Base-by-base conservation (phyloP, 495 filamentous ascomycete genomes). In the Hypoxylon crocopeplum region DNA sequence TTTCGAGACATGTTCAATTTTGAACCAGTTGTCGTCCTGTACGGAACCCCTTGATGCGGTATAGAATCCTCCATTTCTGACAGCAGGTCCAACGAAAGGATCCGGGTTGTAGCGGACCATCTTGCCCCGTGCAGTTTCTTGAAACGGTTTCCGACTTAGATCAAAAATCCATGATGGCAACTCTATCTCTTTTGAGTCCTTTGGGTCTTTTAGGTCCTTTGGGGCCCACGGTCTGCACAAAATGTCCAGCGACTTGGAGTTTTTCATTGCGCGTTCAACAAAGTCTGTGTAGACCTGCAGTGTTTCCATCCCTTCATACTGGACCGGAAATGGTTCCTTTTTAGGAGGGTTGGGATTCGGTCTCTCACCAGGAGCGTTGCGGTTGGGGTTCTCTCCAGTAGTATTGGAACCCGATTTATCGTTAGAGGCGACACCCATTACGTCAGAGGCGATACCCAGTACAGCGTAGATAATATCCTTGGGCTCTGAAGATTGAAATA, bases 191-290 rank as follows among this genome's bases (percentile, higher is more conserved):
- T n/a, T n/a, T n/a, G n/a, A n/a, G 24, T 27, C 24, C 24, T 27
- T 27, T 27, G 24, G 24, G 24, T 27, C 24, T 8, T 27, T 27
- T 27, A 8, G 24, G 24, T 27, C 24, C 13, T 46, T 19, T 4
- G 69, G 67, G 3, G 65, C 69, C 69, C 69, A 72, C 0, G 67
- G 69, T 24, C 69, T 54, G 36, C 69, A 70, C 15, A 72, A 50
- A 34, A 72, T 72, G 30, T 72, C 69, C 11, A 72, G 36, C 5
- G 61, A 66, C 21, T 21, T 30, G 13, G 58, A 66, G 27, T 40
- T 38, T 8, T 42, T 33, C n/a, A 68, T 59, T 32, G 55, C 56
- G 34, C 52, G 53, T 2, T 44, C 30, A 7, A 72, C 41, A 37
- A 70, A 70, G 2, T 58, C 52, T 30, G 62, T 62, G 30, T 62